phyloP scores from a whole-genome alignment of 176 grass and related monocot genomes.

The Oryza brachyantha region DNA sequence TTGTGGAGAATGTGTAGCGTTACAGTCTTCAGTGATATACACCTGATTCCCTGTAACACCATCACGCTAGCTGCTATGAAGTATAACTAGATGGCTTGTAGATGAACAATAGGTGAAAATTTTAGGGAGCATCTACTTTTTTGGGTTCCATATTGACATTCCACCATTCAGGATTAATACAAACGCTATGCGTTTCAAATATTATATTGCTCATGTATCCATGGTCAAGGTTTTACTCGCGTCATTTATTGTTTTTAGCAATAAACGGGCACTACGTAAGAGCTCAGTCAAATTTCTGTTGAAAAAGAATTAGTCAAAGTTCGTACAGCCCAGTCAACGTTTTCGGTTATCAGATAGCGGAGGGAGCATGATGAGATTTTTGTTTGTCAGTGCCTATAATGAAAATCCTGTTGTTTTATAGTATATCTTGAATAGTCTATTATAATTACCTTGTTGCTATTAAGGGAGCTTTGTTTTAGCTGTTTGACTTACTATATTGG shows the following conservation, averaged over 20 bases:
- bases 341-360: not conserved
- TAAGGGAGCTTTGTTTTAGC: not conserved
- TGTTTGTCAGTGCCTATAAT: not conserved
- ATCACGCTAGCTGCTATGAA: not conserved
- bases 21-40: not conserved
- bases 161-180: not conserved
- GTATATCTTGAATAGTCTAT: not conserved
- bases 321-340: not conserved
- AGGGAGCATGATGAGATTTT: not conserved
- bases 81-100: not conserved
- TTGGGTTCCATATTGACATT: not conserved
- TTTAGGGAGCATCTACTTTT: not conserved
- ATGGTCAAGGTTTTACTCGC: constrained; percentile 1
- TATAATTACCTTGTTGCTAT: not conserved
- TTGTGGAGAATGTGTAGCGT: not conserved
- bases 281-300: not conserved
- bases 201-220: not conserved
- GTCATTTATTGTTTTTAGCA: not conserved
- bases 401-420: not conserved
- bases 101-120: not conserved
- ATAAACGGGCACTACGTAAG: no score
- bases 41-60: no score
- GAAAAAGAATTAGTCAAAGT: not conserved
- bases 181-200: not conserved
- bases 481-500: not conserved